Evolutionary conservation across 1,139 yeast species (phyloP).

Genomic region (Geotrichum bryndzae): DNA sequence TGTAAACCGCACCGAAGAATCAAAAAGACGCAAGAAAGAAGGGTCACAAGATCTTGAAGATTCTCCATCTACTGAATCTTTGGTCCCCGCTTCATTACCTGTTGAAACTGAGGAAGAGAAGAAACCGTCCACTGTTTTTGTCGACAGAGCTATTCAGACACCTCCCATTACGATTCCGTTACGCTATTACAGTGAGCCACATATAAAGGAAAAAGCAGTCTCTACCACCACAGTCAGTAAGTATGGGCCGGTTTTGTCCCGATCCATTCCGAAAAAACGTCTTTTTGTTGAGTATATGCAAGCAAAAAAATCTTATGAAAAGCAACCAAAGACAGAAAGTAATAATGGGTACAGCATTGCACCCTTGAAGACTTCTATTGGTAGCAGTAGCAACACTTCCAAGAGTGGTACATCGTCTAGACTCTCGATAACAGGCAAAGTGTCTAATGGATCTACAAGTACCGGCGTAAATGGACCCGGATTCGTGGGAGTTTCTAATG

Average conservation of each 20-base stretch:
- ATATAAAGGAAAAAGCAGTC: not conserved
- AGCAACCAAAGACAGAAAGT: not conserved
- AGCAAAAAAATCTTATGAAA: conserved; percentile 12
- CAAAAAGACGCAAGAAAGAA: conserved; percentile 12
- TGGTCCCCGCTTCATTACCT: not conserved
- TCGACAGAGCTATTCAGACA: conserved; percentile 13
- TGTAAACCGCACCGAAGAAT: conserved; percentile 20
- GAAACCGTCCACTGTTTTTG: not conserved
- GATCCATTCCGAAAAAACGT: not conserved
- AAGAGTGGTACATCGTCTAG: not conserved
- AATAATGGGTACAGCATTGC: not conserved
- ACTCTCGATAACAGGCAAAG: not conserved
- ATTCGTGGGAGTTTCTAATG: not conserved
- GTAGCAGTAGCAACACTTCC: not conserved
- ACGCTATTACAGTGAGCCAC: conserved; percentile 1
- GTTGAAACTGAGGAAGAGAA: not conserved
- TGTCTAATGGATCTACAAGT: not conserved
- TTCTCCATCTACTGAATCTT: not conserved
- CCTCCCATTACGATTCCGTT: conserved; percentile 5
- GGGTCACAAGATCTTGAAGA: not conserved
- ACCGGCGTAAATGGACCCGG: not conserved
- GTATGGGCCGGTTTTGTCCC: not conserved
- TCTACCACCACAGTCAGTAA: not conserved
- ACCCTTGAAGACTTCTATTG: not conserved
- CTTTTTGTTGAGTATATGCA: conserved; percentile 10